Evolutionary conservation across 306 rosid genomes (phyloP), one percentile per base, ranked within the genome.

Genomic region (Prunus fruticosa): DNA sequence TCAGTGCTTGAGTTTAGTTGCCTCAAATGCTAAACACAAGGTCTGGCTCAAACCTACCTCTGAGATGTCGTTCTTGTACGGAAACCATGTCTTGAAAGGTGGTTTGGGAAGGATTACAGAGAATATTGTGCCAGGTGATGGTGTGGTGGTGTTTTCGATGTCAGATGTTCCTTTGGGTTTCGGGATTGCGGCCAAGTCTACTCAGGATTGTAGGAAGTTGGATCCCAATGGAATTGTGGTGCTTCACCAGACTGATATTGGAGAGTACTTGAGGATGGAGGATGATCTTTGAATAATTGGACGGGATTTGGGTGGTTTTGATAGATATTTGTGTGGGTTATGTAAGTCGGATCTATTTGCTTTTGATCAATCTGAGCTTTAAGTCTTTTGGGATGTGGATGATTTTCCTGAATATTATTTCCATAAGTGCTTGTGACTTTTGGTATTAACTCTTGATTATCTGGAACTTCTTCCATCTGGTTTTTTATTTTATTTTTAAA

Each of bases 121-220:
- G 52, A 90, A 77, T 30, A 90, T 95, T 50, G 75, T 80, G 13
- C 78, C 93, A 0, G 97, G 97, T 6, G 97, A 95, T 62, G 97
- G 98, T 2, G 97, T 95, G 14, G 92, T 92, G 6, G 93, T 95
- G 20, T 95, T 92, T 60, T 92, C 96, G 8, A 92, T 92, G 97
- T 77, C 98, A 1, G 98, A 95, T 72, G 91, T 92, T 28, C 96
- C 97, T 0, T 76, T 95, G 78, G 98, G 98, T 11, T 95, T 95
- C 25, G 98, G 98, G 8, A 32, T 95, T 11, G 90, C 96, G 0
- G 96, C 98, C 1, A 92, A 92, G 84, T 90, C 96, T 0, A 90
- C 97, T 0, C 97, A 92, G 88, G 98, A 92, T 63, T 95, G 98
- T 69, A 86, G 97, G 89, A 95, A 95, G 84, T 64, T 95, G 85